Evolutionary conservation across 2,329 filamentous ascomycete species (phyloP), one percentile per base, ranked within the genome.

Genomic region (Penicillium digitatum): DNA sequence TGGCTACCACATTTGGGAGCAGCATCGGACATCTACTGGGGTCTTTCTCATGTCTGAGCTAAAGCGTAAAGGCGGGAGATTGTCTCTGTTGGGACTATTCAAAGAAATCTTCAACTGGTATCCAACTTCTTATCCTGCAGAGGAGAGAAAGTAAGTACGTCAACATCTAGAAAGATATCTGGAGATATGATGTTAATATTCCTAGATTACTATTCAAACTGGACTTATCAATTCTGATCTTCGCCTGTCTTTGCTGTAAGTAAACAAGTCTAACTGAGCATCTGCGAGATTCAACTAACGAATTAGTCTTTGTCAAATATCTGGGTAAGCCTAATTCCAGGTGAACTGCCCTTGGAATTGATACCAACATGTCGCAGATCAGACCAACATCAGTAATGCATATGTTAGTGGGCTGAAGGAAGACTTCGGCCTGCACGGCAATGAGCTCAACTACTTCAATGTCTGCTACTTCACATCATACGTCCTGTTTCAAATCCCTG

Each of bases 21-120:
- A 44, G 12, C 27, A 12, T 32, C 16, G 20, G 29, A 18, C 14
- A n/a, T 48, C 27, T 32, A 50, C 31, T 43, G 20, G 35, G 35
- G 20, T 10, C 18, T n/a, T 54, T 4, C 31, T 24, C 18, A 66
- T 65, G 64, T 62, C 60, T 24, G 59, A 56, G 3, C 32, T 49
- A 20, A 55, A 58, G 31, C 26, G 40, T 2, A 59, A 48, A 22
- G 10, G 29, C 5, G 40, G 27, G n/a, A 57, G 42, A 35, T 48
- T 58, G 22, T 55, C 55, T 27, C 52, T 55, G 14, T 55, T 60
- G 46, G 62, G 55, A 6, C 40, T 67, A 1, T n/a, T 69, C 14
- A 70, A 69, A 26, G 68, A 70, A 40, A 52, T 71, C 1, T 69
- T 71, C 48, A 70, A 69, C 38, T 71, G 69, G 68, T 71, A 71